Evolutionary conservation across 805 yeast genomes (phyloP).

Genomic region (Cyberlindnera veronae): DNA sequence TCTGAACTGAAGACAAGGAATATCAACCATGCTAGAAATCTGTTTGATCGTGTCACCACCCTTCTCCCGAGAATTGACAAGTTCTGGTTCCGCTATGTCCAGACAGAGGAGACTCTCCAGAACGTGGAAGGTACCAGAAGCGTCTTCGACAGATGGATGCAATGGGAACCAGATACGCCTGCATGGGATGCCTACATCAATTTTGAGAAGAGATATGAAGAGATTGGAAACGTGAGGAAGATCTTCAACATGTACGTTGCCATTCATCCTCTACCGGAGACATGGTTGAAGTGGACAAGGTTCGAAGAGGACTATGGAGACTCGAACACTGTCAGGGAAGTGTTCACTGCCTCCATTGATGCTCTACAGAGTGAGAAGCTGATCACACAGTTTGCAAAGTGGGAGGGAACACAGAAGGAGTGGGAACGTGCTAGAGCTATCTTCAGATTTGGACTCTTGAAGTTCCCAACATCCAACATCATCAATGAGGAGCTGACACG

Average conservation of each 20-base stretch:
- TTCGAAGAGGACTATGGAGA: slow-evolving; percentile 59
- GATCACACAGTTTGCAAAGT: slow-evolving; percentile 56
- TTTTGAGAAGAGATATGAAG: slow-evolving; percentile 67
- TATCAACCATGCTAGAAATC: slow-evolving; percentile 83
- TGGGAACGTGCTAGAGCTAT: slow-evolving; percentile 37
- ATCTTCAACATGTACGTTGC: slow-evolving; percentile 56
- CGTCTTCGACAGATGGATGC: slow-evolving; percentile 76
- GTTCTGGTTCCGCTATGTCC: slow-evolving; percentile 80
- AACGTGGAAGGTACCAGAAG: slow-evolving; percentile 57
- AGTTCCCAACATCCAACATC: slow-evolving; percentile 40
- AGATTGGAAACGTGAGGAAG: slow-evolving; percentile 51
- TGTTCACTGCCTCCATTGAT: slow-evolving; percentile 67
- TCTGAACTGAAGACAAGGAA: slow-evolving; percentile 68
- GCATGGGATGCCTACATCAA: slow-evolving; percentile 77
- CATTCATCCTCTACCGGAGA: slow-evolving; percentile 46
- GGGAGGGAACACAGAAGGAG: slow-evolving; percentile 64
- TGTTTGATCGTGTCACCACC: slow-evolving; percentile 74
- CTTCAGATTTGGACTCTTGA: slow-evolving; percentile 30
- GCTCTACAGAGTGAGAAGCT: slow-evolving; percentile 38
- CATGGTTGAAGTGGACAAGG: slow-evolving; percentile 74
- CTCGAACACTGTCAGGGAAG: slow-evolving; percentile 49
- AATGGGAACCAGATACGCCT: slow-evolving; percentile 62
- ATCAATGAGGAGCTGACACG: slow-evolving; percentile 31
- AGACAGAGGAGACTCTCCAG: slow-evolving; percentile 75
- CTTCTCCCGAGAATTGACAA: slow-evolving; percentile 77